Base-by-base conservation (phyloP, 2,329 filamentous ascomycete genomes). In the Colletotrichum simmondsii region DNA sequence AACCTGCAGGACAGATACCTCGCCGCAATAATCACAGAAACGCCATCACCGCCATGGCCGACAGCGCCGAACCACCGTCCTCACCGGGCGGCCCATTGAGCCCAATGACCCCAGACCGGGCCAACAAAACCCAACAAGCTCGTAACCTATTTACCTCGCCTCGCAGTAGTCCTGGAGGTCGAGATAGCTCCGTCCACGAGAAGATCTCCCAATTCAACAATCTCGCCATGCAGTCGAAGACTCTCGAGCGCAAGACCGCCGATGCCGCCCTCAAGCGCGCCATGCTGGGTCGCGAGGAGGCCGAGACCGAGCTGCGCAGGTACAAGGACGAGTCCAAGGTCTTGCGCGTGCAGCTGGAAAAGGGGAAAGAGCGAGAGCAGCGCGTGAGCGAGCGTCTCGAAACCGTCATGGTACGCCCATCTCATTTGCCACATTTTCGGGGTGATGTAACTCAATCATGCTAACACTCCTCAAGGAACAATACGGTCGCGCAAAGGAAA, bases 201-300 rank as follows among this genome's bases (percentile, higher is more conserved):
- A 90, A 91, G 78, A 92, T 94, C 74, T 91, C 90, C 78, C 92
- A 93, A 81, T 94, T 94, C 82, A 93, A 94, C 83, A 89, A 87
- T 70, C 86, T 94, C 46, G 88, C 92, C 70, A 83, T 87, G 75
- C 86, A 89, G 80, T 88, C 88, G 42, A 91, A 90, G 77, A 87
- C 90, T 60, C 83, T 91, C 65, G 91, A 92, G 80, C 88, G 90
- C 77, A 92, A 90, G 81, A 90, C 86, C 60, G 91, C 89, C 76
- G 91, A 92, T 76, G 90, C 91, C 37, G 91, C 91, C 35, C 83
- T 93, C 19, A 92, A 91, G 80, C 88, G 91, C 60, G 91, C 91
- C 74, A 90, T 92, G 86, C 79, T 93, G 60, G 92, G 91, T 16
- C 87, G 92, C 56, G 93, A 95, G 79, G 92, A 93, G 82, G 91